These are phyloP conservation scores for Fraxinus angustifolia DNA, from an alignment of 305 asterid genomes.

Conservation along the genomic window DNA sequence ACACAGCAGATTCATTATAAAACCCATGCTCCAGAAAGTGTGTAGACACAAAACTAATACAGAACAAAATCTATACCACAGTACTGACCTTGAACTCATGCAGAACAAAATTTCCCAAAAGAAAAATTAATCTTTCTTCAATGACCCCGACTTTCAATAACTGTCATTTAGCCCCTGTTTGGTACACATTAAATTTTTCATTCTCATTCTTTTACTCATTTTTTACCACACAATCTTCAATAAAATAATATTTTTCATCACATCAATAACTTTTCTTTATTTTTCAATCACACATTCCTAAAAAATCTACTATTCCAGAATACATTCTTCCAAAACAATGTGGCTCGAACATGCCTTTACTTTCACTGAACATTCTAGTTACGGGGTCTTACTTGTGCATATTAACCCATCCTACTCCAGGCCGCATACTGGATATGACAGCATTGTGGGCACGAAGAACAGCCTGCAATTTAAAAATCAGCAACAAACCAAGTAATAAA, in stretches of 20 bases:
- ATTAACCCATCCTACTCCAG: conserved; percentile 89
- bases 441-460: conserved; percentile 93
- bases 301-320: too few relatives aligned
- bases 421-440: conserved; percentile 80
- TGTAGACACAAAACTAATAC: not conserved
- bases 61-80: not conserved
- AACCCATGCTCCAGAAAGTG: not conserved
- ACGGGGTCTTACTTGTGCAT: conserved; percentile 77
- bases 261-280: too few relatives aligned
- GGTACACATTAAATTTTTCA: too few relatives aligned
- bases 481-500: conserved; percentile 10
- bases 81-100: not conserved
- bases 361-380: conserved; percentile 12
- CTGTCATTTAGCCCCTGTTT: not conserved
- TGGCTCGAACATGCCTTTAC: not conserved
- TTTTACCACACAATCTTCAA: too few relatives aligned
- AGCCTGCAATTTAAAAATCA: conserved; percentile 52
- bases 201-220: too few relatives aligned
- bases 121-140: not conserved
- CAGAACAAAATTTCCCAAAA: not conserved
- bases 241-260: too few relatives aligned
- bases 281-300: too few relatives aligned
- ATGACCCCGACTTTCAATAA: conserved; percentile 11
- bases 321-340: too few relatives aligned
- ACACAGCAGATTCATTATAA: not conserved